Base-by-base conservation (phyloP, 768 basidiomycete species). In the Lactarius psammicola region DNA sequence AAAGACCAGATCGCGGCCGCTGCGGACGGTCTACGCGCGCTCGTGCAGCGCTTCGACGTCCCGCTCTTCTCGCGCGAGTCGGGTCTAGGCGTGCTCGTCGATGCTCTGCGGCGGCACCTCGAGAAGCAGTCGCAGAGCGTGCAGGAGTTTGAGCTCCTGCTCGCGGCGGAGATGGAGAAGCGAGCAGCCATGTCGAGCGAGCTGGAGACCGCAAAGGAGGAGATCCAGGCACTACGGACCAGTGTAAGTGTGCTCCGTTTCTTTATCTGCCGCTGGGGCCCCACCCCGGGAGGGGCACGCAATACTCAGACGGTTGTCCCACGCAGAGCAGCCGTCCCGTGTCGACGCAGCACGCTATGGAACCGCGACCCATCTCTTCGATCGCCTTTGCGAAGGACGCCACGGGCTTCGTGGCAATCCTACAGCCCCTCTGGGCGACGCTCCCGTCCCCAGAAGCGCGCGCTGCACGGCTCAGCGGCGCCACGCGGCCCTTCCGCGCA, bases 391-490 rank as follows among this genome's bases (percentile, higher is more conserved):
- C 75, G 5, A 75, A 78, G 4, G 87, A 88, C 55, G 79, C 84
- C 20, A 79, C 80, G 30, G 81, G 82, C 8, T 79, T 92, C 66
- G 79, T 86, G 42, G 79, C 86, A 6, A 74, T 87, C 26, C 82
- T 96, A 34, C 82, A 82, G 59, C 85, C 90, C 11, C 71, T 96
- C 28, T 98, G 94, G 94, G 76, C 81, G 5, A 80, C 89, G 46
- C 83, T 98, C 0, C 95, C 95, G 13, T 90, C 93, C 2, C 87
- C 91, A 11, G 92, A 95, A 76, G 84, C 87, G 15, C 89, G 95
- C 33, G 87, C 85, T 1, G 77, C 85, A 58, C 89, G 85, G 71
- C 83, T 89, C 23, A 68, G 77, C 51, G 49, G 80, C 76, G 56
- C 81, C 82, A 62, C 76, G 77, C 59, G 83, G 81, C 77, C 84